phyloP scores from a whole-genome alignment of 2,329 filamentous ascomycete species.

The Geoglossum cookeanum region DNA sequence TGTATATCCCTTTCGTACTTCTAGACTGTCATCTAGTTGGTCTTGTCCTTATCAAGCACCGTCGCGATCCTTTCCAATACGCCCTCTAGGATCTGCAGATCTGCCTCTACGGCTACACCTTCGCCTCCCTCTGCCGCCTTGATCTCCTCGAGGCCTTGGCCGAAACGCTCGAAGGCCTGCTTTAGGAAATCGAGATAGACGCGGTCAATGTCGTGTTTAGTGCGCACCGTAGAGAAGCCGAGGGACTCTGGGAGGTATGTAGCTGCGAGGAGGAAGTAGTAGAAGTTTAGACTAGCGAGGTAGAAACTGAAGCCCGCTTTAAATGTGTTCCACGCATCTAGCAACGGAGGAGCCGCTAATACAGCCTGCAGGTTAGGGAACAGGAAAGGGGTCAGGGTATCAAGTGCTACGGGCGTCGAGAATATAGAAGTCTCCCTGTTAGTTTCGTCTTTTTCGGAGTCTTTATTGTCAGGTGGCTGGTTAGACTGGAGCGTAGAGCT shows the following conservation, averaged over 20 bases:
- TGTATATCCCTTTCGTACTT: no score
- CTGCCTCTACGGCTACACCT: neutral
- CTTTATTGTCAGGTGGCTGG: neutral
- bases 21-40: no score
- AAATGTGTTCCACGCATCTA: neutral
- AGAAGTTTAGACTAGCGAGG: neutral
- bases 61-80: neutral
- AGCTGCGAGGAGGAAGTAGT: neutral
- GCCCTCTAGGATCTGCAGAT: neutral
- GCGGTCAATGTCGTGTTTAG: neutral
- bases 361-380: neutral
- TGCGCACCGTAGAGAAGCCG: neutral
- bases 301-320: neutral
- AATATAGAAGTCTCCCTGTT: neutral
- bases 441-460: neutral
- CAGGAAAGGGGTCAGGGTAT: slow-evolving; percentile 1
- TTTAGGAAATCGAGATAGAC: neutral
- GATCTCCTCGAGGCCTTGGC: neutral
- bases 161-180: neutral
- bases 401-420: neutral
- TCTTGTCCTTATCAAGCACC: neutral
- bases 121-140: neutral
- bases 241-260: neutral
- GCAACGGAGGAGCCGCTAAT: neutral
- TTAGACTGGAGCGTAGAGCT: neutral